phyloP scores from a whole-genome alignment of 2,329 filamentous ascomycete species.

The Xylariaceae sp. region DNA sequence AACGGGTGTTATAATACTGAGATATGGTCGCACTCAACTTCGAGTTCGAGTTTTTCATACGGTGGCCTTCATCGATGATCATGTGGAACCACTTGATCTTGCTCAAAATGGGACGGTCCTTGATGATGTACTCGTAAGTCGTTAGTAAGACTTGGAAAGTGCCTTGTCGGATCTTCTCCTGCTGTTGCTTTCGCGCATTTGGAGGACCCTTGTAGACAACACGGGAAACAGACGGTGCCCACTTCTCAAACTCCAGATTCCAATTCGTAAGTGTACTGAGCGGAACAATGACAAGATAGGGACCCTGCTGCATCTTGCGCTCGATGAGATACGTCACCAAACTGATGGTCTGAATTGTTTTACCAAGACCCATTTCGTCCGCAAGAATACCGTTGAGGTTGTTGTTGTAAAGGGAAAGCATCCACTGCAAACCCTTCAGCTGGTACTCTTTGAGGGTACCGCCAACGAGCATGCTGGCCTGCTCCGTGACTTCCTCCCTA shows the following conservation, averaged over 20 bases:
- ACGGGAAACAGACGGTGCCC: conserved; percentile 80
- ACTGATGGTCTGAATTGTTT: conserved; percentile 98
- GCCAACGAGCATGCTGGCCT: conserved; percentile 82
- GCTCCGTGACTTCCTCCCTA: conserved; percentile 82
- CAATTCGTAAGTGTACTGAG: conserved; percentile 97
- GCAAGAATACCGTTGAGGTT: conserved; percentile 98
- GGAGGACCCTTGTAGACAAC: conserved; percentile 98
- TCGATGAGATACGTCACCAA: conserved; percentile 96
- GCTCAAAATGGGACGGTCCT: conserved; percentile 87
- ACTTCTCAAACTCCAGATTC: conserved; percentile 98
- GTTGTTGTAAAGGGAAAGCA: conserved; percentile 99
- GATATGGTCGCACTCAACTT: conserved; percentile 94
- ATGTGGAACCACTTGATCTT: conserved; percentile 99
- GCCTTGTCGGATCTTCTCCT: conserved; percentile 89
- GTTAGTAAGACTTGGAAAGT: conserved; percentile 95
- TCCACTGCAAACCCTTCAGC: conserved; percentile 97
- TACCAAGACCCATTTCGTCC: conserved; percentile 99
- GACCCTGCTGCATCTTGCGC: conserved; percentile 84
- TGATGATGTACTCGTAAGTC: conserved; percentile 99
- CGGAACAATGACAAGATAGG: conserved; percentile 94
- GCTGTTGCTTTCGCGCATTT: conserved; percentile 77
- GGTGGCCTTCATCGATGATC: conserved; percentile 99
- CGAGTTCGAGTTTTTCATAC: conserved; percentile 98
- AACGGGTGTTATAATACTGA: conserved; percentile 90
- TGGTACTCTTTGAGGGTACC: conserved; percentile 96